A percentile compares a stretch with the other conserved stretches of the same genome.
These are phyloP conservation scores for Termitomyces eurrhizus DNA, from an alignment of 768 basidiomycete species.

Conservation along the genomic window DNA sequence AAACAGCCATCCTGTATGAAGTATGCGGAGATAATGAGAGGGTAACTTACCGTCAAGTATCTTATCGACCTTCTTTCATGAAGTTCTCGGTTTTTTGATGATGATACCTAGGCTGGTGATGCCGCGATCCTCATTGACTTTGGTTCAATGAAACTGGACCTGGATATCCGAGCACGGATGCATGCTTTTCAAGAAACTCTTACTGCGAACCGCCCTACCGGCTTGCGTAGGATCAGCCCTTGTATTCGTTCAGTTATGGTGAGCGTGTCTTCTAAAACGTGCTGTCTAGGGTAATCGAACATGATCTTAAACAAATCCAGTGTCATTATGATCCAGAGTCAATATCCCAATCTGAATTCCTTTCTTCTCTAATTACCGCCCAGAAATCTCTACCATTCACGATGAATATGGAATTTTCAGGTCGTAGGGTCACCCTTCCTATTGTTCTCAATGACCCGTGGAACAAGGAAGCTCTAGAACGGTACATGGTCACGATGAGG, in stretches of 20 bases:
- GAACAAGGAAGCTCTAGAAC: slow-evolving; percentile 48
- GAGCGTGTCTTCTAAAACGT: slow-evolving; percentile 39
- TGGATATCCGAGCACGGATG: slow-evolving; percentile 50
- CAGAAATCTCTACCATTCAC: slow-evolving; percentile 37
- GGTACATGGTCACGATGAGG: slow-evolving; percentile 54
- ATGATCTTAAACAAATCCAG: neutral
- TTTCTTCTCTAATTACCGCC: slow-evolving; percentile 35
- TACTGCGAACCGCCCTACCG: slow-evolving; percentile 24
- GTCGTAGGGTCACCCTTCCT: slow-evolving; percentile 55
- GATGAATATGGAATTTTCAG: slow-evolving; percentile 39
- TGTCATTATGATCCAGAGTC: slow-evolving; percentile 36
- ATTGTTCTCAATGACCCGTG: slow-evolving; percentile 61
- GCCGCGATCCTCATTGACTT: slow-evolving; percentile 61
- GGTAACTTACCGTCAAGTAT: slow-evolving; percentile 55
- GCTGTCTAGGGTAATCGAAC: slow-evolving; percentile 37
- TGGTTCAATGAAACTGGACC: slow-evolving; percentile 50
- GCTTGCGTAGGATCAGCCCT: slow-evolving; percentile 40
- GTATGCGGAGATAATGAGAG: neutral
- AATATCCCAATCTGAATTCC: slow-evolving; percentile 39
- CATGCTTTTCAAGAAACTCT: slow-evolving; percentile 50
- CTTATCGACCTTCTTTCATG: neutral
- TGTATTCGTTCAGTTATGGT: slow-evolving; percentile 62
- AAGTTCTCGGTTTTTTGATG: neutral
- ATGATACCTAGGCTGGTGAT: slow-evolving; percentile 49
- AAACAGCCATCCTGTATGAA: slow-evolving; percentile 1